A percentile compares a stretch with the other conserved stretches of the same genome.
Evolutionary conservation across 768 basidiomycete genomes (phyloP).

Genomic region (Xerocomellus amylosporus): DNA sequence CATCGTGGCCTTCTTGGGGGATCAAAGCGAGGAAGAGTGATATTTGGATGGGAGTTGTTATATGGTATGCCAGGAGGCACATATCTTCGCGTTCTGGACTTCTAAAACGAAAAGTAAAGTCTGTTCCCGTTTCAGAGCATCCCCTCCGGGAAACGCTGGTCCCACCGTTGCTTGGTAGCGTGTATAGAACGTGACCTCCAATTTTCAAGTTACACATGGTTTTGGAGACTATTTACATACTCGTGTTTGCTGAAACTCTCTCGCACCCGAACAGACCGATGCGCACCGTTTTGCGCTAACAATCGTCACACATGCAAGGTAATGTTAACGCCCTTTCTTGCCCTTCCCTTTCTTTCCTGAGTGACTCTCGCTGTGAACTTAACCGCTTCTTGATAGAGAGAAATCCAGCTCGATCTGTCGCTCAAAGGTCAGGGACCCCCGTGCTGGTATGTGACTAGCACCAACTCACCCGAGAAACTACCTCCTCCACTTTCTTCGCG

Average conservation of each 20-base stretch:
- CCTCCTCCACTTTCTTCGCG: conserved; percentile 6
- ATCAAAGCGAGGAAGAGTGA: conserved; percentile 62
- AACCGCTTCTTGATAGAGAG: not conserved
- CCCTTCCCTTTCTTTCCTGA: too few relatives aligned
- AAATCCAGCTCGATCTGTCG: conserved; percentile 6
- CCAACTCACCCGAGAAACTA: conserved; percentile 11
- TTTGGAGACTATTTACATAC: not conserved
- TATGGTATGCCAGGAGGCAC: not conserved
- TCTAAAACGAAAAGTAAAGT: not conserved
- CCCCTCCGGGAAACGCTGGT: not conserved
- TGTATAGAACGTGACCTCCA: not conserved
- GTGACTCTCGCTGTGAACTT: too few relatives aligned
- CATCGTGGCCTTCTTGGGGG: conserved; percentile 68
- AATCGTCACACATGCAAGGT: not conserved
- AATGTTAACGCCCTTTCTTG: not conserved
- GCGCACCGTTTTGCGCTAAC: not conserved
- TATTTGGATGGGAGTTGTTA: too few relatives aligned
- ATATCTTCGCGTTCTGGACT: not conserved
- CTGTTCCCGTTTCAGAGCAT: not conserved
- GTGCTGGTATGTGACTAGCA: not conserved
- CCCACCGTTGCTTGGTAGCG: not conserved
- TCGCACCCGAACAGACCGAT: not conserved
- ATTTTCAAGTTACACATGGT: not conserved
- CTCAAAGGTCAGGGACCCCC: not conserved
- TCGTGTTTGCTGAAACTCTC: not conserved